Conservation (phyloP, 2,329 filamentous ascomycete species). For the Ophiocordyceps camponoti-leonardi region DNA sequence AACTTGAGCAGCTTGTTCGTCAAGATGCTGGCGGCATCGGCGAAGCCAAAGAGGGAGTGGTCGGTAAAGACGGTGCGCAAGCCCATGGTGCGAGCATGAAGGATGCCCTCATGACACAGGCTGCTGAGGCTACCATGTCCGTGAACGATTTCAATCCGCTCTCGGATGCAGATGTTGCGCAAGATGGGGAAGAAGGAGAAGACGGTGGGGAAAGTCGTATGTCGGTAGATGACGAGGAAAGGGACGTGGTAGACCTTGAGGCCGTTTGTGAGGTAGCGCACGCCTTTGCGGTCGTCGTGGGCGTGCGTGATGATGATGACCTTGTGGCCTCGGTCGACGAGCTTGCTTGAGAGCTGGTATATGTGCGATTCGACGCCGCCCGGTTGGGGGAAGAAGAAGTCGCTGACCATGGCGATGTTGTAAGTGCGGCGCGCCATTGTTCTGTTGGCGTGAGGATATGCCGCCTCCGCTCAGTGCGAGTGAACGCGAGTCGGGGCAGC, state of each 20-base stretch:
- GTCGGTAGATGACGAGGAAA: constrained; percentile 89
- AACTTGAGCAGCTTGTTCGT: constrained; percentile 98
- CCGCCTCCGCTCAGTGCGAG: background rate
- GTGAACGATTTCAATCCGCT: constrained; percentile 92
- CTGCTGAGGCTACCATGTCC: constrained; percentile 91
- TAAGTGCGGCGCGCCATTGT: constrained; percentile 39
- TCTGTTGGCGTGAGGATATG: constrained; percentile 7
- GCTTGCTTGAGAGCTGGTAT: constrained; percentile 90
- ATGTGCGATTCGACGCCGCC: constrained; percentile 97
- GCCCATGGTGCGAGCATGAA: constrained; percentile 93
- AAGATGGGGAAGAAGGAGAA: constrained; percentile 99
- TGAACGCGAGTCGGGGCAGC: background rate
- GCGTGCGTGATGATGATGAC: constrained; percentile 96
- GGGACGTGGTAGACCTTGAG: constrained; percentile 97
- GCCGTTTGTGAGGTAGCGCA: constrained; percentile 92
- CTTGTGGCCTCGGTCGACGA: constrained; percentile 94
- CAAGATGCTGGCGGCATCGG: constrained; percentile 85
- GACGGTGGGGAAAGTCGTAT: constrained; percentile 85
- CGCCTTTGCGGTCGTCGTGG: constrained; percentile 76
- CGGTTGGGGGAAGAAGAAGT: constrained; percentile 98
- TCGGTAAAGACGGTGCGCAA: constrained; percentile 92
- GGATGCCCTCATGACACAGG: constrained; percentile 83
- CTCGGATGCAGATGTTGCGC: constrained; percentile 84
- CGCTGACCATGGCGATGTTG: constrained; percentile 83
- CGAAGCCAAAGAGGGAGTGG: constrained; percentile 93